Conservation (phyloP, 306 rosid genomes). For the Senna tora region DNA sequence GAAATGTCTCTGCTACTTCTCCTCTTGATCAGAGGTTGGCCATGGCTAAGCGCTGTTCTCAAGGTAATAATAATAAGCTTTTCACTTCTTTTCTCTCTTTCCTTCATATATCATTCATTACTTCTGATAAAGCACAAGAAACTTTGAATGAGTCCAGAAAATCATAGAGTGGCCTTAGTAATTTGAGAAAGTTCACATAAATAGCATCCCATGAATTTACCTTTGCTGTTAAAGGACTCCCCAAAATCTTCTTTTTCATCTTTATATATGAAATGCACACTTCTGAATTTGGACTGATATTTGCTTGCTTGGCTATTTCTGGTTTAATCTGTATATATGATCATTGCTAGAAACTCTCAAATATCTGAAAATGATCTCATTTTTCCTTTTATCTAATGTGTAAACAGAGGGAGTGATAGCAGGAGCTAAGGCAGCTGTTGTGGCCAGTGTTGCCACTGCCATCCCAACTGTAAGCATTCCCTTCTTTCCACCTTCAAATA, state of each 20-base stretch:
- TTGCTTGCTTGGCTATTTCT: neutral
- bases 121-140: neutral
- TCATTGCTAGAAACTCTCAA: neutral
- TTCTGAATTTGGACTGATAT: neutral
- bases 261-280: neutral
- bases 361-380: slow-evolving; percentile 14
- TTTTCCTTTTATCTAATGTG: slow-evolving; percentile 6
- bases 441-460: slow-evolving; percentile 88
- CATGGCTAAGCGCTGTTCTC: slow-evolving; percentile 83
- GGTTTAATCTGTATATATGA: neutral
- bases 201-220: neutral
- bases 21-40: slow-evolving; percentile 79
- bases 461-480: slow-evolving; percentile 76
- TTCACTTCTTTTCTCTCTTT: neutral
- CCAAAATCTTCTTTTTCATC: neutral
- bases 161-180: slow-evolving; percentile 2
- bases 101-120: neutral
- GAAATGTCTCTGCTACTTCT: slow-evolving; percentile 56
- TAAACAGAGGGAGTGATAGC: slow-evolving; percentile 89
- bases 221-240: neutral
- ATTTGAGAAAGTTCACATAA: slow-evolving; percentile 25
- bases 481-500: slow-evolving; percentile 13
- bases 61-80: slow-evolving; percentile 43
- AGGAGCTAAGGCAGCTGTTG: slow-evolving; percentile 91
- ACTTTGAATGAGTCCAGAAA: slow-evolving; percentile 21